A percentile compares a stretch with the other conserved stretches of the same genome.
Conservation (phyloP, 305 asterid species). For the Rubia peregrina region DNA sequence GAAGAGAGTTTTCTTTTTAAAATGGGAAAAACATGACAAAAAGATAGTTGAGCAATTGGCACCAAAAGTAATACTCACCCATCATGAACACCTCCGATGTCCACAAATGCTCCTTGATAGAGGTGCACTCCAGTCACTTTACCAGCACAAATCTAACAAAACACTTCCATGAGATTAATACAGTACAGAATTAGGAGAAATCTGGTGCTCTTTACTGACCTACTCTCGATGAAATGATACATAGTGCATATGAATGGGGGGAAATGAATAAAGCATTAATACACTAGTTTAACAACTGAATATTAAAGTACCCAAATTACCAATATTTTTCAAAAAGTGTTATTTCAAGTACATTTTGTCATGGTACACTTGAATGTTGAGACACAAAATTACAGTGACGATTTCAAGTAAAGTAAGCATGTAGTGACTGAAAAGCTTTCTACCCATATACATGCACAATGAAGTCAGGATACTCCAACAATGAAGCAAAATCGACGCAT, state of each 20-base stretch:
- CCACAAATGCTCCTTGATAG: conserved; percentile 98
- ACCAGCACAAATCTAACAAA: conserved; percentile 79
- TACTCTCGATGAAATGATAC: not conserved
- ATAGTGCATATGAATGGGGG: not conserved
- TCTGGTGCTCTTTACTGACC: not conserved
- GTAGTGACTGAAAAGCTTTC: not conserved
- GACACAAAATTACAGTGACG: not conserved
- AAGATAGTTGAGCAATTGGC: not conserved
- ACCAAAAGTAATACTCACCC: conserved; percentile 47
- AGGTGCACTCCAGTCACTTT: conserved; percentile 84
- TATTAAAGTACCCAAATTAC: not conserved
- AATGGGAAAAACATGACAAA: not conserved
- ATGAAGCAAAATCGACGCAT: not conserved
- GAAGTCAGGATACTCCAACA: not conserved
- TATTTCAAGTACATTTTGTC: not conserved
- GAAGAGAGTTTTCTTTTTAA: not conserved
- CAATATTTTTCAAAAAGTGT: not conserved
- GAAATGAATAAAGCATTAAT: not conserved
- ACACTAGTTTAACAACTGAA: not conserved
- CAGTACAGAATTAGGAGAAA: not conserved
- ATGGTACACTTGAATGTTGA: not conserved
- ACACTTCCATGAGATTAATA: conserved; percentile 13
- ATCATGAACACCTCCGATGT: conserved; percentile 92
- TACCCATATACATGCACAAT: not conserved
- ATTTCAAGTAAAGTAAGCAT: conserved; percentile 5